phyloP scores from a whole-genome alignment of 2,329 filamentous ascomycete genomes.

The Aureobasidium sp. region DNA sequence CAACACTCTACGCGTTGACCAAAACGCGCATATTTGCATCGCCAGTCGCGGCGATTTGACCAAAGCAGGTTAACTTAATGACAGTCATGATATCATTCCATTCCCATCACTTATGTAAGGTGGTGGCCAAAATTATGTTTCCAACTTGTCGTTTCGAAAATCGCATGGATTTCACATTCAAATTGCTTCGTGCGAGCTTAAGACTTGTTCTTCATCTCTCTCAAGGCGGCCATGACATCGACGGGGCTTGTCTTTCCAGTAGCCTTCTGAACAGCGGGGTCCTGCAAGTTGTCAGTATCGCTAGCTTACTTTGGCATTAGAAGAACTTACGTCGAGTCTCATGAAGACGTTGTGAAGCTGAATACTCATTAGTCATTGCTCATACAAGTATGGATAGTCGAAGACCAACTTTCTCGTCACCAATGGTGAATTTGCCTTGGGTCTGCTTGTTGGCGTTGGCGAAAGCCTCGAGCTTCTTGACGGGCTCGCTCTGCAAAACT shows the following conservation, averaged over 20 bases:
- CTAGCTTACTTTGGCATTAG: not conserved
- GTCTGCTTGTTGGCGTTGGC: conserved; percentile 76
- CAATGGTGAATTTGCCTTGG: conserved; percentile 93
- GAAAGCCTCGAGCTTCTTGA: conserved; percentile 69
- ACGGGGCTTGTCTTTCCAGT: conserved; percentile 74
- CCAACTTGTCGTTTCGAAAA: not conserved
- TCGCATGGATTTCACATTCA: not conserved
- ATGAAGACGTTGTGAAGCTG: conserved; percentile 83
- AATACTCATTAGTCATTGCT: not conserved
- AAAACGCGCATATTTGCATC: conserved; percentile 1
- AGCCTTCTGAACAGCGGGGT: conserved; percentile 73
- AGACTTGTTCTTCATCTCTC: conserved; percentile 74
- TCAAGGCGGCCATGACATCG: conserved; percentile 74
- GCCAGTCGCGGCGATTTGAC: not conserved
- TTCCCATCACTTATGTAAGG: not conserved
- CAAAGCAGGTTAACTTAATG: not conserved
- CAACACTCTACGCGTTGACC: conserved; percentile 27
- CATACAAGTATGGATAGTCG: not conserved
- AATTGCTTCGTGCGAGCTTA: not conserved
- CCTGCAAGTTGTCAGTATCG: conserved; percentile 36
- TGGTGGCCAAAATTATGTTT: not conserved
- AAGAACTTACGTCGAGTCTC: conserved; percentile 60
- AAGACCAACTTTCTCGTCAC: conserved; percentile 74
- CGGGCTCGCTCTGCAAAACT: conserved; percentile 63
- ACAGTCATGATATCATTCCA: not conserved